Evolutionary conservation across 306 rosid genomes (phyloP).

Genomic region (Vigna trinervia): DNA sequence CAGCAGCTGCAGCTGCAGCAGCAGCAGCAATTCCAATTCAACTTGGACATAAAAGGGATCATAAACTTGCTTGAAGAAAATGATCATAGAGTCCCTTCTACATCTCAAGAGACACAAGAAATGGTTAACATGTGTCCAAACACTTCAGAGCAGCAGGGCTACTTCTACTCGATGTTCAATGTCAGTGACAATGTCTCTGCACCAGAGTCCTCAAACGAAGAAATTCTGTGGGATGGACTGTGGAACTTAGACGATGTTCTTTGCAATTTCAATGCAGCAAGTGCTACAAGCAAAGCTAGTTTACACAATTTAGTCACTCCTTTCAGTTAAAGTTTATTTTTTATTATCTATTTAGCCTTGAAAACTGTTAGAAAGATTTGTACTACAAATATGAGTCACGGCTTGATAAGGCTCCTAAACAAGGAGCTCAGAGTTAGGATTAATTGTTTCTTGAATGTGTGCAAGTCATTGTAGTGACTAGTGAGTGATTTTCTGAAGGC

Average conservation of each 20-base stretch:
- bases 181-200: slow-evolving; percentile 48
- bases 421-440: slow-evolving; percentile 41
- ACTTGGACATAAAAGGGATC: slow-evolving; percentile 69
- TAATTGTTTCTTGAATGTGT: slow-evolving; percentile 43
- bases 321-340: slow-evolving; percentile 50
- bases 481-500: slow-evolving; percentile 36
- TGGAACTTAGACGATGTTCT: slow-evolving; percentile 86
- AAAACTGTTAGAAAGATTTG: slow-evolving; percentile 7
- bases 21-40: slow-evolving; percentile 52
- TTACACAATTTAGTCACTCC: slow-evolving; percentile 68
- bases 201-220: slow-evolving; percentile 63
- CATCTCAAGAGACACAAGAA: slow-evolving; percentile 61
- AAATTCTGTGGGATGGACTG: slow-evolving; percentile 73
- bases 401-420: slow-evolving; percentile 46
- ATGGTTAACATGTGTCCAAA: slow-evolving; percentile 49
- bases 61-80: slow-evolving; percentile 67
- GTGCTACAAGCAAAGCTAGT: slow-evolving; percentile 54
- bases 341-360: not conserved
- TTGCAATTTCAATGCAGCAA: slow-evolving; percentile 54
- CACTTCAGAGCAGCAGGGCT: slow-evolving; percentile 54
- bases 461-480: slow-evolving; percentile 31
- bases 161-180: slow-evolving; percentile 57
- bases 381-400: slow-evolving; percentile 29
- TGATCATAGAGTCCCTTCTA: slow-evolving; percentile 48
- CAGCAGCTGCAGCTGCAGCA: slow-evolving; percentile 44